Base-by-base conservation (phyloP, 108 stramenopile species). In the Nitzschia sp. region DNA sequence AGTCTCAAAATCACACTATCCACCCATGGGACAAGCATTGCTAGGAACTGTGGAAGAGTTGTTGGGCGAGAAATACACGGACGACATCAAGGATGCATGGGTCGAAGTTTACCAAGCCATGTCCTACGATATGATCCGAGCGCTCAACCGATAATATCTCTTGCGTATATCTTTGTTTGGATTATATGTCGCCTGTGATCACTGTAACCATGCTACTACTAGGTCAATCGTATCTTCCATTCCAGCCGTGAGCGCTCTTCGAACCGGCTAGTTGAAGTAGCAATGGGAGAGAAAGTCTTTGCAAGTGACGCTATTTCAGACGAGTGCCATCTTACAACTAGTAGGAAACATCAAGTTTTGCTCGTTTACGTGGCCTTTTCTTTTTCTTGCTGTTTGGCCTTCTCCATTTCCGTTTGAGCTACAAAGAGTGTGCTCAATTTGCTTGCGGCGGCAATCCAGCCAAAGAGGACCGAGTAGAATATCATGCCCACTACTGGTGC, bases 401-500 rank as follows among this genome's bases (percentile, higher is more conserved):
- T 69, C 9, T 69, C 57, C 36, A 69, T 69, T 69, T 57, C 68
- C 31, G 61, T 76, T 64, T 76, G 64, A 19, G 75, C 75, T 18
- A 59, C 45, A 28, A 76, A 95, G 11, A 95, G 60, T n/a, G 74
- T 76, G 28, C 86, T 77, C 51, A 92, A 75, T 70, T 80, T 86
- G 64, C 82, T 85, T 1, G 94, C 94, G 1, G 91, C 86, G 11
- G 78, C 71, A n/a, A 89, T 67, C 94, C 94, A 95, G 33, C 77
- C 76, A n/a, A 79, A 59, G 29, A 95, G 71, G 6, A 95, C 90
- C 9, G 79, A 70, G 65, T 95, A 95, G 71, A 86, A 93, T n/a
- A 95, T 81, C n/a, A 85, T 77, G 30, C 73, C 82, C 26, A 93
- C 86, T 23, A 79, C 93, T 2, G 96, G 95, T 27, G 94, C 94